Evolutionary conservation across 1,284 basidiomycete species (phyloP), one percentile per base, ranked within the genome.

Genomic region (Cutaneotrichosporon spelunceum): DNA sequence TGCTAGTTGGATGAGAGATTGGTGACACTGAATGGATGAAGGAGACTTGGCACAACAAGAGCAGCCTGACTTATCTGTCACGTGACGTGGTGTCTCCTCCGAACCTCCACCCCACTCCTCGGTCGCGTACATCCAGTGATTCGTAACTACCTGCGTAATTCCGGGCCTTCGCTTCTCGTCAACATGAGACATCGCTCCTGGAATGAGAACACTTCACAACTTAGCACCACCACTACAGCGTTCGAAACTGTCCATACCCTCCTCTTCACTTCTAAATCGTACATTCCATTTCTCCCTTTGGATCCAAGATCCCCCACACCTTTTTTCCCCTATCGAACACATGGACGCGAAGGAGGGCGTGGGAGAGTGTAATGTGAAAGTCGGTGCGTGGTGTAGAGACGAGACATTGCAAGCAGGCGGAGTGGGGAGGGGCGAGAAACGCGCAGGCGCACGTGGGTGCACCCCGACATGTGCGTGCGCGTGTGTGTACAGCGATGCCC

Each of bases 241-340:
- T 42, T 42, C 39, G 39, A 50, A 27, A n/a, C 27, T 29, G 26
- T n/a, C 26, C 52, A 26, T 21, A 39, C 19, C 24, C 39, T 42
- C 39, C 39, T 16, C 4, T 42, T 16, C 16, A 4, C 42, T 56
- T 44, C 39, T 44, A 56, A 56, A 56, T 56, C 54, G 42, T 56
- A 56, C 54, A 56, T 56, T 56, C 42, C 39, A 30, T 45, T 45
- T 53, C 42, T 45, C 54, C 39, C 54, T 30, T 30, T 42, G 34
- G 24, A 44, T 33, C 39, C 48, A 50, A 50, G 26, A 16, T 29
- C 26, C 48, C 26, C 48, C 26, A 30, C 48, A 27, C 48, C 26
- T 27, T 29, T 42, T 27, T 29, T 42, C 39, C 27, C 48, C 26
- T 50, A 48, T 48, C 45, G 44, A 48, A 48, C 45, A 48, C 45